Percentiles rank a stretch among this genome's conserved stretches.
Evolutionary conservation across 768 basidiomycete genomes (phyloP).

Genomic region (Fomitopsis serialis): DNA sequence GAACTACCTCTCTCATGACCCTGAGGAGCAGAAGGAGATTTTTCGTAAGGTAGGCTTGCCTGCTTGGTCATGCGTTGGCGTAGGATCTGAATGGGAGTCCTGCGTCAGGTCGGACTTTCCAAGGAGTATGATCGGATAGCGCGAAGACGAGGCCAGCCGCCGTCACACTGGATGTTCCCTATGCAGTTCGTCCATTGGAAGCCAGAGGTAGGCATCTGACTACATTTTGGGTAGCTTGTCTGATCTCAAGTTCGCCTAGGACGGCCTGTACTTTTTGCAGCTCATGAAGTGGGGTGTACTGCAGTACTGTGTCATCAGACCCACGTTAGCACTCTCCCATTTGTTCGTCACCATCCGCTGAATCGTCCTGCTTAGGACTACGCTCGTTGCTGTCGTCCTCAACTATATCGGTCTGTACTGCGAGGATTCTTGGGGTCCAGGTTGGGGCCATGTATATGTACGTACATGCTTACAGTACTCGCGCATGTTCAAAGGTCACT

Average conservation of each 20-base stretch:
- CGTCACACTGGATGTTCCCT: constrained; percentile 66
- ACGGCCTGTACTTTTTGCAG: constrained; percentile 65
- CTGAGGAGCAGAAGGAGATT: constrained; percentile 54
- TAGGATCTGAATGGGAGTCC: background rate
- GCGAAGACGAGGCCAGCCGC: constrained; percentile 35
- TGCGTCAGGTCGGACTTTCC: constrained; percentile 43
- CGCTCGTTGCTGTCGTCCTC: constrained; percentile 55
- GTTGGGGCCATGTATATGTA: constrained; percentile 68
- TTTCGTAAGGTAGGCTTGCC: constrained; percentile 42
- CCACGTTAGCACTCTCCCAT: constrained; percentile 32
- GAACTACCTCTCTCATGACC: constrained; percentile 59
- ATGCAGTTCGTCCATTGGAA: constrained; percentile 58
- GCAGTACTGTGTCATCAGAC: constrained; percentile 66
- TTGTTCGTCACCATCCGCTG: background rate
- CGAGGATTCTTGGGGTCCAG: constrained; percentile 61
- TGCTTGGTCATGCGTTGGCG: background rate
- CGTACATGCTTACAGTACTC: constrained; percentile 13
- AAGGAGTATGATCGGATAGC: constrained; percentile 44
- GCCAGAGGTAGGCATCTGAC: constrained; percentile 40
- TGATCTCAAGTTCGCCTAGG: too few relatives aligned
- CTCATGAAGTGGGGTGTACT: constrained; percentile 75
- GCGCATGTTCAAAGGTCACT: too few relatives aligned
- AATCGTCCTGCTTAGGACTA: constrained; percentile 35
- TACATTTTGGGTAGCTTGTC: too few relatives aligned
- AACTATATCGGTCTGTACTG: constrained; percentile 68